Conservation (phyloP, 1,284 basidiomycete genomes). For the Pholiota adiposa region DNA sequence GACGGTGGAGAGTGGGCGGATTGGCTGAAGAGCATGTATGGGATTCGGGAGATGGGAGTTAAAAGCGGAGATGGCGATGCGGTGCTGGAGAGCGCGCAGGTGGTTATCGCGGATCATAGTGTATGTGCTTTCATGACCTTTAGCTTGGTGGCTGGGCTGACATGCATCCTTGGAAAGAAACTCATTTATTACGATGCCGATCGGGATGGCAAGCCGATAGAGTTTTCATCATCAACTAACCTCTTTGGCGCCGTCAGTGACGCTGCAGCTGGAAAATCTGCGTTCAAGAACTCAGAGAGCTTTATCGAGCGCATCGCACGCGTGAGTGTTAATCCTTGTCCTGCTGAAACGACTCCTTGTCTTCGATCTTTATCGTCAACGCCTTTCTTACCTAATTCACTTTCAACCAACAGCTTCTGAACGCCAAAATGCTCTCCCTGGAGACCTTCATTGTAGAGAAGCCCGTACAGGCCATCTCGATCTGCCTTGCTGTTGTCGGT, state of each 20-base stretch:
- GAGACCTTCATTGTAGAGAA: conserved; percentile 50
- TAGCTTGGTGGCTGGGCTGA: not conserved
- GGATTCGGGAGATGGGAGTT: conserved; percentile 46
- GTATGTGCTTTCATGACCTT: conserved; percentile 46
- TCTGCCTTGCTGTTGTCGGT: conserved; percentile 32
- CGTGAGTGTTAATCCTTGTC: conserved; percentile 48
- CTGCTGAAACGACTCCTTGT: too few species aligned
- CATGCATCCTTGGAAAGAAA: conserved; percentile 43
- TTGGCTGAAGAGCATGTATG: conserved; percentile 91
- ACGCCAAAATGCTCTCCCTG: conserved; percentile 47
- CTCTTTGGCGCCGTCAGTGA: conserved; percentile 77
- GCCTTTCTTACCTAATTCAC: too few species aligned
- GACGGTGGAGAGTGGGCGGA: conserved; percentile 78
- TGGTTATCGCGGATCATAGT: conserved; percentile 82
- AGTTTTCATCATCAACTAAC: conserved; percentile 54
- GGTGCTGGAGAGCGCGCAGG: conserved; percentile 48
- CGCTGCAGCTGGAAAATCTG: conserved; percentile 58
- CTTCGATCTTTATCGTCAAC: not conserved
- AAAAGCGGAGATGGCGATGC: conserved; percentile 29
- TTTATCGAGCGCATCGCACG: conserved; percentile 67
- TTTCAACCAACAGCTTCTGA: conserved; percentile 65
- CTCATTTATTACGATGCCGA: conserved; percentile 73
- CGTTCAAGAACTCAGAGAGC: conserved; percentile 72
- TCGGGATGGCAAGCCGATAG: conserved; percentile 51
- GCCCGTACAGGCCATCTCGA: conserved; percentile 36